These are phyloP conservation scores for Fusarium falciforme DNA, from an alignment of 2,329 filamentous ascomycete species.

Conservation along the genomic window DNA sequence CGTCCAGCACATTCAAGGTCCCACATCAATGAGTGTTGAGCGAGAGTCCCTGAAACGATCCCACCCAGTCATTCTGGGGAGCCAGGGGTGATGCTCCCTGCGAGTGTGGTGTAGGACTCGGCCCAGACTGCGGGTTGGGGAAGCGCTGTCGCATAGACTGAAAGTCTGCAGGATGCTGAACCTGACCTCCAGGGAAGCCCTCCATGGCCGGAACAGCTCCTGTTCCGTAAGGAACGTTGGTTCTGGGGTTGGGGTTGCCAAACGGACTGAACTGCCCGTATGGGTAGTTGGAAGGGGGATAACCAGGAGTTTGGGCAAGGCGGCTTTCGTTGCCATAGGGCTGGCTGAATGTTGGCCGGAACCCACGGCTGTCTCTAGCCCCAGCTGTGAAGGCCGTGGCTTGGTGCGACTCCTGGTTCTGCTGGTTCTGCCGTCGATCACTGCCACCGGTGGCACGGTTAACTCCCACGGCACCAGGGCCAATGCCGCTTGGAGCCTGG, in stretches of 20 bases:
- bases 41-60: constrained; percentile 76
- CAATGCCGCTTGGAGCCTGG: constrained; percentile 75
- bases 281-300: constrained; percentile 51
- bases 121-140: constrained; percentile 53
- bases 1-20: constrained; percentile 12
- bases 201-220: constrained; percentile 46
- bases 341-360: constrained; percentile 56
- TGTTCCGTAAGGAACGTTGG: constrained; percentile 45
- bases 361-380: constrained; percentile 54
- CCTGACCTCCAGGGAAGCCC: constrained; percentile 44
- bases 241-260: constrained; percentile 48
- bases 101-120: constrained; percentile 50
- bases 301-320: constrained; percentile 51
- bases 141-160: constrained; percentile 61
- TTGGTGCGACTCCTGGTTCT: constrained; percentile 49
- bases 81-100: constrained; percentile 56
- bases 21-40: constrained; percentile 68
- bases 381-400: constrained; percentile 51
- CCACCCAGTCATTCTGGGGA: constrained; percentile 69
- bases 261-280: constrained; percentile 49
- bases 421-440: constrained; percentile 63
- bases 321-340: constrained; percentile 57
- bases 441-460: constrained; percentile 56
- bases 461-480: constrained; percentile 72
- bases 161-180: constrained; percentile 56